Evolutionary conservation across 2,329 filamentous ascomycete genomes (phyloP), one percentile per base, ranked within the genome.

Genomic region (Cyanodermella asteris): DNA sequence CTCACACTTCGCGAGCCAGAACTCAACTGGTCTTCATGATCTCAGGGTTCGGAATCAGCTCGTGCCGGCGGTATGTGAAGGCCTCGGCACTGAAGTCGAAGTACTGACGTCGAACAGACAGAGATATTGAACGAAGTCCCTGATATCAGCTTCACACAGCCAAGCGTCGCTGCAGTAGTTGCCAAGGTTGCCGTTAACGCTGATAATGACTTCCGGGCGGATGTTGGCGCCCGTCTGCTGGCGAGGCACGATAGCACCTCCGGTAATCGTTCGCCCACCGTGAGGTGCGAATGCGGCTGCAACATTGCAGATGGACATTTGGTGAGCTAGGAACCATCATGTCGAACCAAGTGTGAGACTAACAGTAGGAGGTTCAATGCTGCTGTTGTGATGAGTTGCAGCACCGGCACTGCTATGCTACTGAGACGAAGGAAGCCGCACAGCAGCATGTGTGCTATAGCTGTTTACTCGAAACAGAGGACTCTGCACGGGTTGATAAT

Each of bases 341-440:
- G 7, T 7, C 13, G 9, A 8, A 7, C 21, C 21, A n/a, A 7
- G 7, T 7, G 21, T 13, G 7, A 10, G 9, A 23, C 21, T 8
- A 13, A 13, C 13, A 23, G 7, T 9, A 7, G 11, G n/a, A 31
- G 28, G 27, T 25, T 9, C 13, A 19, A 18, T 31, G 29, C 20
- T 16, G 11, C 9, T 22, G 11, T 18, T 31, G 29, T 14, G 7
- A 23, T 15, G 18, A 6, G 3, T 30, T 13, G 13, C 29, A 31
- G 22, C 33, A 35, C 22, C 15, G 18, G 16, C 24, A 29, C 10
- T 35, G 33, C 18, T 35, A 35, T 13, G 33, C 31, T 9, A 28
- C 20, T 20, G 12, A 18, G 13, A 7, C 11, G 7, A 16, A 27
- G 9, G 16, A 8, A 6, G 17, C 26, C n/a, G 13, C 15, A 5